phyloP scores from a whole-genome alignment of 495 filamentous ascomycete genomes.

The Trichocladium uniseriatum region DNA sequence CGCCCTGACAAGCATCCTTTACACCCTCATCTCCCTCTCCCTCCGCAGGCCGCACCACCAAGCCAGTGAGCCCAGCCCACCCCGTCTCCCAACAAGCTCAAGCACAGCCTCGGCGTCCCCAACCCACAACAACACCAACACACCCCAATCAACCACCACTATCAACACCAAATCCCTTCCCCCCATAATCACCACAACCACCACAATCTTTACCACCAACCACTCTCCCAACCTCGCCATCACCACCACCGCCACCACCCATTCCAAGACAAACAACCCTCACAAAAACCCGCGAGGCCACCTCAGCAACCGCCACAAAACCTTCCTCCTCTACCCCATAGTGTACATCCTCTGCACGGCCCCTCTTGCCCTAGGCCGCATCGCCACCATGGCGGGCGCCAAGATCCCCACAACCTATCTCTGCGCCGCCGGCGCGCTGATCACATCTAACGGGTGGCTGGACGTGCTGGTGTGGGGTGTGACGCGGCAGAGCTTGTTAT shows the following conservation, averaged over 20 bases:
- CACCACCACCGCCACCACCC: slow-evolving; percentile 38
- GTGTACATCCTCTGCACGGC: slow-evolving; percentile 65
- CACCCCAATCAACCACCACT: not conserved
- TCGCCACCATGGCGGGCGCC: slow-evolving; percentile 51
- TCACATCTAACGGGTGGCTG: slow-evolving; percentile 64
- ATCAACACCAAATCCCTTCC: not conserved
- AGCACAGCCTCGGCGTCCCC: not conserved
- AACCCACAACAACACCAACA: not conserved
- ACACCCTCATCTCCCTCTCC: slow-evolving; percentile 54
- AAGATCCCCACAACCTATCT: slow-evolving; percentile 50
- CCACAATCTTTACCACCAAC: too few relatives aligned
- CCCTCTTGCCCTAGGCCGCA: slow-evolving; percentile 60
- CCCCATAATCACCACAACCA: not conserved
- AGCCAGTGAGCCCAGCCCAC: slow-evolving; percentile 15
- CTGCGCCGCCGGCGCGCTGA: slow-evolving; percentile 60
- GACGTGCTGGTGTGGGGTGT: slow-evolving; percentile 65
- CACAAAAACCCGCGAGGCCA: too few relatives aligned
- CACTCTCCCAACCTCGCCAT: too few relatives aligned
- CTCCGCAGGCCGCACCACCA: slow-evolving; percentile 34
- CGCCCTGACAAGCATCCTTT: slow-evolving; percentile 54
- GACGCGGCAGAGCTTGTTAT: slow-evolving; percentile 50
- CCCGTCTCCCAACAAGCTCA: not conserved
- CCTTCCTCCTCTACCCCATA: slow-evolving; percentile 66
- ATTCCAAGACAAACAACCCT: slow-evolving; percentile 57
- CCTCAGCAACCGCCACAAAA: slow-evolving; percentile 51